Evolutionary conservation across 352 stramenopile species (phyloP).

Genomic region (Phytopythium montanum): DNA sequence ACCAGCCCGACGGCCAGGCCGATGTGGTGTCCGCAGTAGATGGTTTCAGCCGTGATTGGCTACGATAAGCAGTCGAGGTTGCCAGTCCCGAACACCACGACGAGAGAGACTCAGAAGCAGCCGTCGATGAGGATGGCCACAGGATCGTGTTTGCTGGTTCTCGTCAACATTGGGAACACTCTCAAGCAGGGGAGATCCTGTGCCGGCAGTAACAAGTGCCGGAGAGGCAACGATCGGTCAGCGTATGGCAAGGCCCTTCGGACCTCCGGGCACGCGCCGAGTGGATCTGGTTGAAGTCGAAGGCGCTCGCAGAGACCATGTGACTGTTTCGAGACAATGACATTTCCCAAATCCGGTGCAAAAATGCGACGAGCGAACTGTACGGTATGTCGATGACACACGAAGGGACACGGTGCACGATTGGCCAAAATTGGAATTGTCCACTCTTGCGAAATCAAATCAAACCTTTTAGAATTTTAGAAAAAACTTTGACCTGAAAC

Average conservation of each 20-base stretch:
- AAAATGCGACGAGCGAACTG: too few relatives aligned
- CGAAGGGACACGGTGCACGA: not conserved
- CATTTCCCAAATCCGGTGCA: too few relatives aligned
- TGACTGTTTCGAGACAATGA: too few relatives aligned
- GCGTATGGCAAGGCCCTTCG: too few relatives aligned
- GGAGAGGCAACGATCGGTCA: too few relatives aligned
- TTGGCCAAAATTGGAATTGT: too few relatives aligned
- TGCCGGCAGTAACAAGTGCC: slow-evolving; percentile 14
- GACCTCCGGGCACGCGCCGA: too few relatives aligned
- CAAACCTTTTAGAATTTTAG: not conserved
- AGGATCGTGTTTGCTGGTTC: too few relatives aligned
- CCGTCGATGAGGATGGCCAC: slow-evolving; percentile 31
- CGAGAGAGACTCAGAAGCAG: slow-evolving; percentile 16
- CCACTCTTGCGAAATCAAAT: too few relatives aligned
- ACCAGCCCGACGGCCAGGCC: slow-evolving; percentile 31
- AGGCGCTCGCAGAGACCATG: too few relatives aligned
- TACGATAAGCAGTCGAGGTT: slow-evolving; percentile 19
- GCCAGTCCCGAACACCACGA: slow-evolving; percentile 11
- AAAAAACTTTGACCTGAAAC: not conserved
- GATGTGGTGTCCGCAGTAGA: slow-evolving; percentile 34
- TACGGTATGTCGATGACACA: not conserved
- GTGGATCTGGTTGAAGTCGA: too few relatives aligned
- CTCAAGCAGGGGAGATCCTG: slow-evolving; percentile 41
- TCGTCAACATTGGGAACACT: slow-evolving; percentile 34
- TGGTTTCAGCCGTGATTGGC: slow-evolving; percentile 16